Evolutionary conservation across 1,284 basidiomycete genomes (phyloP), one percentile per base, ranked within the genome.

Genomic region (Microstroma glucosiphilum): DNA sequence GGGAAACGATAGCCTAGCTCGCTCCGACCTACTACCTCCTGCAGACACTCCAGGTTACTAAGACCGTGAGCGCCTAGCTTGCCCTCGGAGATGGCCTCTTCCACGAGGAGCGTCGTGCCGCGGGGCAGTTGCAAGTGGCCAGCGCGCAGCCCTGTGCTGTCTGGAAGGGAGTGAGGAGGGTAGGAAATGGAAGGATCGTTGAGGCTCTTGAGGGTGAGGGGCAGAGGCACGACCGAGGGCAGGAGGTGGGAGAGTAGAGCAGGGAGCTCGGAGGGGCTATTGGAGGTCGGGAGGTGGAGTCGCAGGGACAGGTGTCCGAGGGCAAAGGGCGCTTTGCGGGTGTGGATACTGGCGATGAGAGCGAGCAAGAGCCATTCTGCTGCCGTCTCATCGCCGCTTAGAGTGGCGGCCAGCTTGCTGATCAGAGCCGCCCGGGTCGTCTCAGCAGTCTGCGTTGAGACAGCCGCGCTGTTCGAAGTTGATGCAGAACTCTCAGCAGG

Each of bases 291-390:
- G 13, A 54, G 15, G 7, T 23, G 13, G 51, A 54, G 51, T 6
- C 51, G 51, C 15, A 54, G 51, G 7, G 51, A 54, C 6, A 54
- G 51, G 51, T 54, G 51, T 2, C 51, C 51, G 17, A 54, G 51
- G 15, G 21, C 25, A 25, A 54, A 25, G 25, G 51, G 51, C 17
- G 51, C 51, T 23, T 54, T 54, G 51, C 51, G 51, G 13, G 51
- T 54, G 51, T 54, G 51, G 13, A 54, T 25, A 26, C 51, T 54
- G 13, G 51, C 51, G 15, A 54, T 54, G 51, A 19, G 19, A 13
- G 51, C 51, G n/a, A 54, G 51, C 13, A 54, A 21, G 21, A 25
- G 13, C 51, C 51, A 54, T 13, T 54, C 51, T 17, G 51, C 51
- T 21, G 51, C 51, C 13, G 26, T 23, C 21, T 15, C 4, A 13